These are phyloP conservation scores for Boletus tomentosulus DNA, from an alignment of 768 basidiomycete genomes.

Conservation along the genomic window DNA sequence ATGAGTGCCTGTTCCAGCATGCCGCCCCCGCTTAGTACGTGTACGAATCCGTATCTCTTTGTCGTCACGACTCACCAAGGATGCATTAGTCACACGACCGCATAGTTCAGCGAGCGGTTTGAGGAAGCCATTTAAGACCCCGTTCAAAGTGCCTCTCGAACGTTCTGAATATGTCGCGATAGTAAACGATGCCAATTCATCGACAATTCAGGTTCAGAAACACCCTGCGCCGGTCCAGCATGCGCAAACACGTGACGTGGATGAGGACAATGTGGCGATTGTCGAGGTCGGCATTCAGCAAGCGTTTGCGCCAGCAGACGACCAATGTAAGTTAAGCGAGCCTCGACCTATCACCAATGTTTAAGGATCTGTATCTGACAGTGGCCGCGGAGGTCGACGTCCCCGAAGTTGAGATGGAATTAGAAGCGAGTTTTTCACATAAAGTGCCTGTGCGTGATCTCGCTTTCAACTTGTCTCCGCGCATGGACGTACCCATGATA, in stretches of 20 bases:
- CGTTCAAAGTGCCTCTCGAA: conserved; percentile 46
- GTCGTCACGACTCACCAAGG: not conserved
- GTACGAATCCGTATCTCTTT: not conserved
- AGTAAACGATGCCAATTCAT: not conserved
- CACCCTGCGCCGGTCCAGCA: not conserved
- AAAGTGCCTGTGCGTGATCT: conserved; percentile 37
- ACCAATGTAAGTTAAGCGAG: not conserved
- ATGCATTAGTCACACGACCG: conserved; percentile 42
- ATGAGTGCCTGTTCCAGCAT: not conserved
- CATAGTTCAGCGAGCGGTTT: conserved; percentile 38
- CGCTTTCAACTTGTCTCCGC: not conserved
- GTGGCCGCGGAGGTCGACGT: conserved; percentile 16
- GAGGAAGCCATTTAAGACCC: conserved; percentile 42
- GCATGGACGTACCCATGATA: not conserved
- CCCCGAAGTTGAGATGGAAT: conserved; percentile 31
- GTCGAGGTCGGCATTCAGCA: conserved; percentile 6
- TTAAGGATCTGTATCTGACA: not conserved
- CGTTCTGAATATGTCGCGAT: conserved; percentile 17
- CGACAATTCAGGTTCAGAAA: not conserved
- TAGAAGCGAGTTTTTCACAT: conserved; percentile 38
- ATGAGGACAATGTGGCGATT: conserved; percentile 8
- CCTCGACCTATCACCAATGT: not conserved
- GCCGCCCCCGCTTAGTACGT: conserved; percentile 24
- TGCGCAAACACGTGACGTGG: not conserved
- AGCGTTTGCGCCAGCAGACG: not conserved